These are phyloP conservation scores for Globisporangium solare DNA, from an alignment of 352 stramenopile species.

Conservation along the genomic window DNA sequence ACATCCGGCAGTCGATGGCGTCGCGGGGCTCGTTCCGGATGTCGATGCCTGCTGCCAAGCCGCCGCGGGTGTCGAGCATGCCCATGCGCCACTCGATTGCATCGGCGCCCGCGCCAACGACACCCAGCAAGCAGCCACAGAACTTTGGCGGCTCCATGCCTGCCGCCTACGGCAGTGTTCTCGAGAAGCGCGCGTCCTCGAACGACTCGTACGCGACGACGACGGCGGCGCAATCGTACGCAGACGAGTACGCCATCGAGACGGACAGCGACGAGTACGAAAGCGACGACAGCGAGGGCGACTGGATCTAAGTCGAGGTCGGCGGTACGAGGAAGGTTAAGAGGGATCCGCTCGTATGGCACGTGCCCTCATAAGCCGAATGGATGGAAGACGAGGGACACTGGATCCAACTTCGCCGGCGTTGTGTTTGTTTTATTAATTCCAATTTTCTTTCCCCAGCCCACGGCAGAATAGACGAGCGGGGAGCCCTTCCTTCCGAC, in stretches of 20 bases:
- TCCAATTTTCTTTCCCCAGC: conserved; percentile 1
- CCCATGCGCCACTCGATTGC: conserved; percentile 47
- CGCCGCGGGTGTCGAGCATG: conserved; percentile 27
- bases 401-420: neutral
- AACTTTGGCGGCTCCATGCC: conserved; percentile 13
- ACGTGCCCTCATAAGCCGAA: neutral
- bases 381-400: neutral
- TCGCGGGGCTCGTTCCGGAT: conserved; percentile 35
- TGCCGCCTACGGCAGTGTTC: conserved; percentile 13
- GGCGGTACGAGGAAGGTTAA: no score
- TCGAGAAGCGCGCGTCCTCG: conserved; percentile 30
- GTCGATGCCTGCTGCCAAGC: conserved; percentile 21
- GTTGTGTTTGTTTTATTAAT: conserved; percentile 11
- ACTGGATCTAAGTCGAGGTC: conserved; percentile 52
- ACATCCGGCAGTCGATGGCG: conserved; percentile 49
- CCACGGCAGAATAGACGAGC: conserved; percentile 2
- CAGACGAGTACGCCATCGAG: conserved; percentile 34
- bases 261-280: conserved; percentile 42
- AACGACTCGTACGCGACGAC: conserved; percentile 31
- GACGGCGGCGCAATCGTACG: conserved; percentile 31
- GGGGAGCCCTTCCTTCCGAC: neutral
- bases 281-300: conserved; percentile 67
- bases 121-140: conserved; percentile 23
- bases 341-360: neutral
- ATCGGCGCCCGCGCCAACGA: conserved; percentile 10